Conservation (phyloP, 2,329 filamentous ascomycete species). For the Talaromyces pinophilus region DNA sequence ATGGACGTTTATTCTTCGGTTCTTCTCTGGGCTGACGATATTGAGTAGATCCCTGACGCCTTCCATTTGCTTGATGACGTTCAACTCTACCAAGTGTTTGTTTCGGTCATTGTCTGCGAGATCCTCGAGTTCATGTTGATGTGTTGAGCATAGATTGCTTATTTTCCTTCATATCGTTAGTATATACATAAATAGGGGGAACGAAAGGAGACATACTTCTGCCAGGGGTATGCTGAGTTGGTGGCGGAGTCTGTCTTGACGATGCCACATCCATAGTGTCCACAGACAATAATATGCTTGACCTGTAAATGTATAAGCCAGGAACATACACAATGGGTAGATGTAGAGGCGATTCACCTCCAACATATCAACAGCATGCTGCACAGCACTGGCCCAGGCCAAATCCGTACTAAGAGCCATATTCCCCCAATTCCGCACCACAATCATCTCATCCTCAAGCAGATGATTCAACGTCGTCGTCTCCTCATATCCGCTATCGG, state of each 20-base stretch:
- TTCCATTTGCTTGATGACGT: constrained; percentile 20
- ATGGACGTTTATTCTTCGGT: constrained; percentile 12
- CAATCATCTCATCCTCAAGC: constrained; percentile 18
- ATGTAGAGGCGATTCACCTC: neutral
- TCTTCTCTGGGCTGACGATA: constrained; percentile 3
- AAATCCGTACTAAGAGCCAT: constrained; percentile 17
- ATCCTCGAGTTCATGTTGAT: constrained; percentile 16
- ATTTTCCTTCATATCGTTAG: constrained; percentile 11
- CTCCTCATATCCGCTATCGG: constrained; percentile 21
- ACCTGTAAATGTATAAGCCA: neutral
- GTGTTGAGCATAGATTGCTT: constrained; percentile 2
- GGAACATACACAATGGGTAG: neutral
- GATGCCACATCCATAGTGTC: constrained; percentile 20
- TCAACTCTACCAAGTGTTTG: constrained; percentile 13
- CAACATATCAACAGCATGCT: constrained; percentile 17
- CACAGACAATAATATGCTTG: constrained; percentile 21
- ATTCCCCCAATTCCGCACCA: constrained; percentile 19
- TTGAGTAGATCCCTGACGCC: constrained; percentile 10
- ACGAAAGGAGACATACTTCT: constrained; percentile 11
- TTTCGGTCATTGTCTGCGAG: constrained; percentile 9
- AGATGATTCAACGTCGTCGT: constrained; percentile 19
- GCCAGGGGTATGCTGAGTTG: constrained; percentile 13
- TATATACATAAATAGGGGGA: neutral
- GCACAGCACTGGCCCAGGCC: constrained; percentile 19
- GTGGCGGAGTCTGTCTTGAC: constrained; percentile 10